Base-by-base conservation (phyloP, 2,329 filamentous ascomycete genomes). In the Aureobasidium sp. region DNA sequence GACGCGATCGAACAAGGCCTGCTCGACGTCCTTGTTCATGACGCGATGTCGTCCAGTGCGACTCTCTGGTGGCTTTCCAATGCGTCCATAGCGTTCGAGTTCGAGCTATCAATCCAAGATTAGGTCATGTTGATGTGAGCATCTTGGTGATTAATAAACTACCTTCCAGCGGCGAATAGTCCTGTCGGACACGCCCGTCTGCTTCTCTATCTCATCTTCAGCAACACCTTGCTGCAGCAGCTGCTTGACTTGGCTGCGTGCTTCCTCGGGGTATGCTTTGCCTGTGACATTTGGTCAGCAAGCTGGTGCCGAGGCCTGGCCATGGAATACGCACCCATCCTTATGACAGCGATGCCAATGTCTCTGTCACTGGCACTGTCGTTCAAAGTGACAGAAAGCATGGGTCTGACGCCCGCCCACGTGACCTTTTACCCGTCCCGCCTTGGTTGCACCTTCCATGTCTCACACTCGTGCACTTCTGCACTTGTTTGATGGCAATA, bases 31-130 rank as follows among this genome's bases (percentile, higher is more conserved):
- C n/a, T 69, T 50, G 36, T 65, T 72, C 62, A 73, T 64, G 47
- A 73, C 71, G 21, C 72, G 64, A 65, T 73, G 70, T 48, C 72
- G 65, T 21, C 72, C 72, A 9, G 72, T 73, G 34, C 72, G 67
- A 58, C 68, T 69, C 66, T 73, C 72, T 21, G 71, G 71, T 34
- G 72, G 72, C 66, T 73, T 73, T 39, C 72, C 72, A 52, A 73
- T 73, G 61, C 72, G 65, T 48, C 72, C 72, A n/a, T 70, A 73
- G 36, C 70, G 65, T 65, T 73, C 71, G 37, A 73, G 67, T 65
- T 73, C 72, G 48, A 73, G 66, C 65, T 61, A 27, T 34, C 42
- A 45, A 21, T 16, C 6, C 34, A 15, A n/a, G 15, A 4, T 54
- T 32, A 54, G 50, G 47, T 13, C 8, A 32, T 15, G 47, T 36